Percentiles rank a stretch among this genome's conserved stretches.
Evolutionary conservation across 305 asterid species (phyloP).

Genomic region (Fraxinus sp.): DNA sequence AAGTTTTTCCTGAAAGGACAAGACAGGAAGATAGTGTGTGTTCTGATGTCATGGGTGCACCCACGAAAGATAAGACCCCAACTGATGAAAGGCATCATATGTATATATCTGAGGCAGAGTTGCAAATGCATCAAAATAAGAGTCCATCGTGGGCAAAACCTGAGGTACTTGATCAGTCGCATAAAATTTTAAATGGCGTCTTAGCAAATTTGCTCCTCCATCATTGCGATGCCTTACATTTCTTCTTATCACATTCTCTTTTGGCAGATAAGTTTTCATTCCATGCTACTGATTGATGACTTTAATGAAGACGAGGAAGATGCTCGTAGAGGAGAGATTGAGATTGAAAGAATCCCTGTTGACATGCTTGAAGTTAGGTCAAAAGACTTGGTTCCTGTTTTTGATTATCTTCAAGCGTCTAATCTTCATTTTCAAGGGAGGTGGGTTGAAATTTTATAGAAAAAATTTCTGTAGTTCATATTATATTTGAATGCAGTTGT

Average conservation of each 20-base stretch:
- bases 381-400: conserved; percentile 73
- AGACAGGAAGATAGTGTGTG: conserved; percentile 27
- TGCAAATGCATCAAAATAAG: conserved; percentile 70
- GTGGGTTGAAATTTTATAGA: conserved; percentile 19
- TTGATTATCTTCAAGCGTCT: conserved; percentile 53
- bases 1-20: conserved; percentile 49
- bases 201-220: background rate
- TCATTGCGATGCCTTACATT: conserved; percentile 13
- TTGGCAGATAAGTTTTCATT: conserved; percentile 64
- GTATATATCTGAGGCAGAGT: conserved; percentile 88
- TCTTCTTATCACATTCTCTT: conserved; percentile 21
- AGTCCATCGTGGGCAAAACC: conserved; percentile 69
- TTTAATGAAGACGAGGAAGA: conserved; percentile 31
- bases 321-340: conserved; percentile 63
- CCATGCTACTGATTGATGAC: conserved; percentile 42
- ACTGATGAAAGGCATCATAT: conserved; percentile 60
- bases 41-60: conserved; percentile 23
- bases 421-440: conserved; percentile 34
- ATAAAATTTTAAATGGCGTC: background rate
- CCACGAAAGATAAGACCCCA: conserved; percentile 27
- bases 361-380: conserved; percentile 72
- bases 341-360: conserved; percentile 67
- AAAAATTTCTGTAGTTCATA: background rate
- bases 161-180: conserved; percentile 45
- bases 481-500: background rate